Evolutionary conservation across 495 filamentous ascomycete species (phyloP).

Genomic region (Aspergillus avenaceus): DNA sequence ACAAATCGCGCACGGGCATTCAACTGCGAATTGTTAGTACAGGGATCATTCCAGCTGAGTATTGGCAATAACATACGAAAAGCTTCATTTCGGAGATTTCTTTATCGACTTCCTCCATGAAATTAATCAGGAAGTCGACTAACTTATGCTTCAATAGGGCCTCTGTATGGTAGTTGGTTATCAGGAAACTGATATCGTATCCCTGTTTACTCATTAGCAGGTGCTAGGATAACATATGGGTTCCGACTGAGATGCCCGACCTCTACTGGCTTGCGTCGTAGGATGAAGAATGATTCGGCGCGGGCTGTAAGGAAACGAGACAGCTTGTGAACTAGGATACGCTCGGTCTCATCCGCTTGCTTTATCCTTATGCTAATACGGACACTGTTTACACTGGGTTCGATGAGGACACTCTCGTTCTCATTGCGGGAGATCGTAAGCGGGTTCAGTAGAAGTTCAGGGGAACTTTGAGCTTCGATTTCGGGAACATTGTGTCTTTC

Average conservation of each 20-base stretch:
- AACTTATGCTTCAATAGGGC: constrained; percentile 98
- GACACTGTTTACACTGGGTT: constrained; percentile 93
- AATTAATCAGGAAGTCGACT: constrained; percentile 97
- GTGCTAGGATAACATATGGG: too few species aligned
- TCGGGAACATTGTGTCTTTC: constrained; percentile 98
- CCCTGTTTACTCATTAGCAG: constrained; percentile 54
- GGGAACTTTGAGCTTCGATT: constrained; percentile 86
- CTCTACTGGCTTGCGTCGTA: constrained; percentile 92
- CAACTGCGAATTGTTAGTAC: constrained; percentile 53
- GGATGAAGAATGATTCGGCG: constrained; percentile 95
- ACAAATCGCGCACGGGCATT: constrained; percentile 98
- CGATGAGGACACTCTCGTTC: constrained; percentile 84
- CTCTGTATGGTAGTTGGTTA: constrained; percentile 97
- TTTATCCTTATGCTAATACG: constrained; percentile 97
- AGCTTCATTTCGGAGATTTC: constrained; percentile 99
- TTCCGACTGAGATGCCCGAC: constrained; percentile 42
- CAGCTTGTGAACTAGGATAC: constrained; percentile 97
- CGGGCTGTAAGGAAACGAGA: constrained; percentile 93
- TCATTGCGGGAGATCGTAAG: constrained; percentile 86
- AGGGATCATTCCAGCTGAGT: background rate
- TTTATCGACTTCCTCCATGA: constrained; percentile 99
- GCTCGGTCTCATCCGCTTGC: constrained; percentile 97
- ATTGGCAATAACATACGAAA: too few species aligned
- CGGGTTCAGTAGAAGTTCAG: constrained; percentile 92
- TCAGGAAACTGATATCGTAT: constrained; percentile 97